These are phyloP conservation scores for Fraxinus angustifolia DNA, from an alignment of 305 asterid genomes.

Conservation along the genomic window DNA sequence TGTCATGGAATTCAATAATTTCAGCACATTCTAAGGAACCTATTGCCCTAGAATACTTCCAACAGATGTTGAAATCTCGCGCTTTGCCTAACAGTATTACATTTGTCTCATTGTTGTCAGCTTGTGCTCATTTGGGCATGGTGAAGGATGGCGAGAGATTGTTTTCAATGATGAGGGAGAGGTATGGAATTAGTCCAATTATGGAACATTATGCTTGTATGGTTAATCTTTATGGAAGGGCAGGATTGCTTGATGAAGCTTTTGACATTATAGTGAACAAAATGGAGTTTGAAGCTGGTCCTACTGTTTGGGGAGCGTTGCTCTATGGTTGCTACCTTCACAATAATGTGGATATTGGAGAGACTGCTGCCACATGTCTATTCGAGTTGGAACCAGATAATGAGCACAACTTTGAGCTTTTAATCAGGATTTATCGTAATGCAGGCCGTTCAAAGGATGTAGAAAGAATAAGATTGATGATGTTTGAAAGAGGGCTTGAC, in stretches of 20 bases:
- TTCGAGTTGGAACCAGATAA: constrained; percentile 83
- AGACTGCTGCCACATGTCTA: constrained; percentile 50
- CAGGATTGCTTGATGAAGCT: constrained; percentile 58
- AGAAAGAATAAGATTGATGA: constrained; percentile 46
- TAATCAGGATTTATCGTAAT: constrained; percentile 57
- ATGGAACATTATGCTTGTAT: constrained; percentile 80
- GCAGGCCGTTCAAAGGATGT: constrained; percentile 45
- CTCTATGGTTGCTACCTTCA: constrained; percentile 70
- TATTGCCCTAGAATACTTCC: constrained; percentile 55
- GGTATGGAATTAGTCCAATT: constrained; percentile 44
- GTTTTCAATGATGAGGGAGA: constrained; percentile 49
- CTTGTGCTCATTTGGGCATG: constrained; percentile 64
- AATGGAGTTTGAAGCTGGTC: constrained; percentile 68
- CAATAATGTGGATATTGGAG: constrained; percentile 56
- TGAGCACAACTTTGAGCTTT: constrained; percentile 70
- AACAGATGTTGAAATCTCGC: constrained; percentile 38
- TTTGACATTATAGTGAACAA: constrained; percentile 37
- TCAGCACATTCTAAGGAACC: constrained; percentile 60
- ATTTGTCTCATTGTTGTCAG: constrained; percentile 59
- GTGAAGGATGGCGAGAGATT: constrained; percentile 62
- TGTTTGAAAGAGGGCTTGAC: constrained; percentile 67
- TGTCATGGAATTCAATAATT: constrained; percentile 86
- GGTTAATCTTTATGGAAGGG: constrained; percentile 78
- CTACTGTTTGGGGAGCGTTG: constrained; percentile 93
- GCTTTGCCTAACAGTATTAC: constrained; percentile 55